phyloP scores from a whole-genome alignment of 2,329 filamentous ascomycete genomes.

The Claviceps sp. region DNA sequence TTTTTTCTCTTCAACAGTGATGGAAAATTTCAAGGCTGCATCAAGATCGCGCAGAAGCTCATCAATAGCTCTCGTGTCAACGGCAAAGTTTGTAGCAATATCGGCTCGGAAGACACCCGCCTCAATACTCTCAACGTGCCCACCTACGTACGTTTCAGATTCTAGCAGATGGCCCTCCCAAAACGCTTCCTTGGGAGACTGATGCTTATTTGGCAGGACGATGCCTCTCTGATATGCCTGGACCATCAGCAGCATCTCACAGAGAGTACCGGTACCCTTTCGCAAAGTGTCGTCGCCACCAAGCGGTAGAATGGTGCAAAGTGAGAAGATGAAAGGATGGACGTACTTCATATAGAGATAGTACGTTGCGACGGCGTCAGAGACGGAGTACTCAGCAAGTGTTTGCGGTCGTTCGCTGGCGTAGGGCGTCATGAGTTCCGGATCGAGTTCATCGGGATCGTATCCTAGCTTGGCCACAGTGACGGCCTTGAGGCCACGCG shows the following conservation, averaged over 20 bases:
- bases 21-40: slow-evolving; percentile 76
- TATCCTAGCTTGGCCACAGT: slow-evolving; percentile 97
- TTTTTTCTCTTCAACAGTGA: slow-evolving; percentile 74
- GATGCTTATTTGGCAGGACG: slow-evolving; percentile 90
- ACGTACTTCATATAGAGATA: slow-evolving; percentile 99
- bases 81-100: slow-evolving; percentile 84
- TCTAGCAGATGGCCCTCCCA: slow-evolving; percentile 95
- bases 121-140: slow-evolving; percentile 98
- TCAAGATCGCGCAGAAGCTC: slow-evolving; percentile 80
- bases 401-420: slow-evolving; percentile 85
- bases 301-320: slow-evolving; percentile 91
- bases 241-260: slow-evolving; percentile 98
- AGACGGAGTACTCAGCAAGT: slow-evolving; percentile 93
- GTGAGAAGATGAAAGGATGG: slow-evolving; percentile 98
- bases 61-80: slow-evolving; percentile 82
- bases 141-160: slow-evolving; percentile 94
- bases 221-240: slow-evolving; percentile 90
- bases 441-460: slow-evolving; percentile 93
- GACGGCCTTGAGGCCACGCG: slow-evolving; percentile 91
- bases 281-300: slow-evolving; percentile 84
- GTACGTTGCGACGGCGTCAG: slow-evolving; percentile 96
- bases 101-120: slow-evolving; percentile 93
- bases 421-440: slow-evolving; percentile 91
- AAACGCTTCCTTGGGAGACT: slow-evolving; percentile 80
- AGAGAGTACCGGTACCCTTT: slow-evolving; percentile 96